Percentiles rank a stretch among this genome's conserved stretches.
Evolutionary conservation across 139 green algal genomes (phyloP).

Genomic region (Picochlorum sp.): DNA sequence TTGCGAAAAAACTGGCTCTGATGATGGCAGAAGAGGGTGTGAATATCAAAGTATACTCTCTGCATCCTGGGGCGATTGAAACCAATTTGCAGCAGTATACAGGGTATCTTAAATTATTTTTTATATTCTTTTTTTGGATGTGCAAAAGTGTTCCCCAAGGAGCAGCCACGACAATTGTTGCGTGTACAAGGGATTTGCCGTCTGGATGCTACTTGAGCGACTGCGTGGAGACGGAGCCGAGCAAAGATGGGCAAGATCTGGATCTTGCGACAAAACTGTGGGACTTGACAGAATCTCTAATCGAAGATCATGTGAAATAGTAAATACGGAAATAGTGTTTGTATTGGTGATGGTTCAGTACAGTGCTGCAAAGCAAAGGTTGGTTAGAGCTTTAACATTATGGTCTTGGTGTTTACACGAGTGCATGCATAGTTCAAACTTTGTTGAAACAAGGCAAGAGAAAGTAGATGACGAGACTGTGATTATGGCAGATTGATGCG

Average conservation of each 20-base stretch:
- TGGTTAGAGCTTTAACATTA: too few relatives aligned
- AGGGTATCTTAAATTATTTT: background rate
- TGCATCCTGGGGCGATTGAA: constrained; percentile 68
- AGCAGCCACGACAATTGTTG: constrained; percentile 58
- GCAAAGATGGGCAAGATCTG: constrained; percentile 2
- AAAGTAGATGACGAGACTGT: too few relatives aligned
- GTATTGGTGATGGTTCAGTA: too few relatives aligned
- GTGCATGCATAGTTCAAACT: too few relatives aligned
- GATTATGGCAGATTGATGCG: too few relatives aligned
- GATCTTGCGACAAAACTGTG: constrained; percentile 33
- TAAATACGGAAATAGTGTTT: too few relatives aligned
- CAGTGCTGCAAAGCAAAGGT: too few relatives aligned
- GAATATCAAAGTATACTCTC: constrained; percentile 45
- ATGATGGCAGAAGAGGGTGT: constrained; percentile 19
- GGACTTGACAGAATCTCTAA: constrained; percentile 47
- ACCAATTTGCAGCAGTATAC: constrained; percentile 57
- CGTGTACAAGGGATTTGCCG: constrained; percentile 38
- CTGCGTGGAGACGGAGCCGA: constrained; percentile 20
- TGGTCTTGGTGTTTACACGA: too few relatives aligned
- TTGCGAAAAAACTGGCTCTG: constrained; percentile 40
- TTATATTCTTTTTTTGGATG: background rate
- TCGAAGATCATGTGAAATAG: background rate
- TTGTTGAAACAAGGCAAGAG: too few relatives aligned
- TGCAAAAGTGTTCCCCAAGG: constrained; percentile 31
- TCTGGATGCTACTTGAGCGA: constrained; percentile 57